Percentiles rank a stretch among this genome's conserved stretches.
Conservation (phyloP, 495 filamentous ascomycete species). For the Chlorociboria aeruginascens region DNA sequence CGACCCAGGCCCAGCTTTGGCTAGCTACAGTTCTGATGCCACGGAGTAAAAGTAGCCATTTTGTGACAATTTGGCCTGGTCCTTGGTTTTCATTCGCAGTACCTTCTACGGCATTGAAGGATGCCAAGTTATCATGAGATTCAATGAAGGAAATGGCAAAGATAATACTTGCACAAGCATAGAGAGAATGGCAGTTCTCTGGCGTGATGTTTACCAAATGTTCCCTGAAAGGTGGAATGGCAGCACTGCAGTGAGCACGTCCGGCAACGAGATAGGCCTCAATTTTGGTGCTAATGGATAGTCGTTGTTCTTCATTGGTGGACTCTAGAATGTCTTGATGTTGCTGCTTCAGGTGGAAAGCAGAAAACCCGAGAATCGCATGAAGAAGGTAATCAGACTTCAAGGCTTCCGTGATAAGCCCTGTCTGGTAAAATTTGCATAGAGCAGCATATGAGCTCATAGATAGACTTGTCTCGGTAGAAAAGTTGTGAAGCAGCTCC, state of each 20-base stretch:
- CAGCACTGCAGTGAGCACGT: not conserved
- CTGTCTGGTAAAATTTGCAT: not conserved
- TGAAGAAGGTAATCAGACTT: not conserved
- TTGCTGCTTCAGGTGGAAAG: constrained; percentile 1
- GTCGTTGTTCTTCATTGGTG: not conserved
- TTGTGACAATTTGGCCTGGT: not conserved
- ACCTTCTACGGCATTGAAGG: too few species aligned
- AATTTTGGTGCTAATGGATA: not conserved
- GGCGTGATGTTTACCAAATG: not conserved
- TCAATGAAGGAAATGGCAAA: not conserved
- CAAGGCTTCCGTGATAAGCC: not conserved
- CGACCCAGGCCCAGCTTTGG: not conserved
- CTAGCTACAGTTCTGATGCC: not conserved
- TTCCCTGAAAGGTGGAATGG: not conserved
- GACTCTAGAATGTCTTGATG: not conserved
- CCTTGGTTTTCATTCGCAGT: too few species aligned
- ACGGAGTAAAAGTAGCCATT: not conserved
- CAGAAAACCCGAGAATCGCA: not conserved
- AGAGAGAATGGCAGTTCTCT: constrained; percentile 1
- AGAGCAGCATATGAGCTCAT: not conserved
- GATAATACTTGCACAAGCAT: not conserved
- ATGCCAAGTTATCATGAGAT: not conserved
- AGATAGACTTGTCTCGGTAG: not conserved
- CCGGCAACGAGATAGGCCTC: not conserved
- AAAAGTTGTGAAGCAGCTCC: not conserved